Evolutionary conservation across 257 asterid genomes (phyloP), one percentile per base, ranked within the genome.

Genomic region (Nicotiana paniculata): DNA sequence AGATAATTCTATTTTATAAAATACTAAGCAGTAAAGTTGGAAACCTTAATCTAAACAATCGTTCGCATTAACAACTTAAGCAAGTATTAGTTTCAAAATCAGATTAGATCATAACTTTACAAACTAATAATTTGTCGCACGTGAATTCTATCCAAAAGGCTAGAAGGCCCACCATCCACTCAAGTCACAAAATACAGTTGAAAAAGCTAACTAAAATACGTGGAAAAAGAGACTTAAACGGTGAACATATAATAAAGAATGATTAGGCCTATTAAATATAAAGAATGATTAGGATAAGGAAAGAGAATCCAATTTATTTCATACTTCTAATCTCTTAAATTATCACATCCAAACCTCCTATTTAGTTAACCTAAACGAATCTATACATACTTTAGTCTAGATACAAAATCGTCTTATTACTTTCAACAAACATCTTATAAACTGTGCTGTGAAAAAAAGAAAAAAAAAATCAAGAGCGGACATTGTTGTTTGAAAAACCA

Each of bases 401-500:
- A 48, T 74, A 11, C 79, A 74, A 13, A 4, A 74, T 24, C 58
- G 13, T 48, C 2, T 46, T 70, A 12, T 11, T 5, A 43, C 59
- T 0, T 16, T 21, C 37, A 43, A 72, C 78, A 30, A 69, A 2
- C 33, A 43, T 46, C 61, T 46, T 46, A 15, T 61, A 43, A 53
- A 12, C 12, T 3, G 17, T 21, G 24, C 4, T 5, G 1, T 5
- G 5, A 4, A 43, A 43, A 39, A n/a, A 39, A 1, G 35, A 0
- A 3, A 18, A 37, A 37, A 62, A 1, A 24, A 68, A 18, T 18
- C 11, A 3, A 10, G 30, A 61, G 66, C 32, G 24, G 32, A 33
- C 32, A 61, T 61, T 61, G 61, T 4, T 72, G 74, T n/a, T 65
- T 72, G 82, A 84, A 82, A 43, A 43, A 77, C 69, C 67, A 59